Evolutionary conservation across 495 filamentous ascomycete species (phyloP).

Genomic region (Penicillium samsonianum): DNA sequence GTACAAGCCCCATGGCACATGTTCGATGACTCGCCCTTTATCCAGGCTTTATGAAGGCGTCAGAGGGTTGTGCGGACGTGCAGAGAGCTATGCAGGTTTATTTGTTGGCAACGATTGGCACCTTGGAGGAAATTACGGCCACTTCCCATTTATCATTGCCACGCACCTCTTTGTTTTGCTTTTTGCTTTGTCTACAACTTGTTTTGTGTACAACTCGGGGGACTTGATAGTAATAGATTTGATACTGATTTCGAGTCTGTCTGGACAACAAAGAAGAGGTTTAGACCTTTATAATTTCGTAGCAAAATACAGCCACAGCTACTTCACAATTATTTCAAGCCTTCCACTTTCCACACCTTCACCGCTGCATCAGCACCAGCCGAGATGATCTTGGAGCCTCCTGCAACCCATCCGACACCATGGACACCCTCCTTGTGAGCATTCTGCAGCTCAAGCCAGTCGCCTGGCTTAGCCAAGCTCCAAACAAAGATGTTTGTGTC

Average conservation of each 20-base stretch:
- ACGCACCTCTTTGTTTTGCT: slow-evolving; percentile 19
- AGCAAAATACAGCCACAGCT: not conserved
- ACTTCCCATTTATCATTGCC: slow-evolving; percentile 11
- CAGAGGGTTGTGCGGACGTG: slow-evolving; percentile 9
- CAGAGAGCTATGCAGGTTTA: slow-evolving; percentile 9
- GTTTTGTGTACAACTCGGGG: not conserved
- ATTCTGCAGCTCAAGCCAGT: slow-evolving; percentile 73
- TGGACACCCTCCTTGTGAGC: slow-evolving; percentile 96
- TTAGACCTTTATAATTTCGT: not conserved
- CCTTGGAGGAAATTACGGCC: slow-evolving; percentile 17
- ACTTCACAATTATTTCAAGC: slow-evolving; percentile 46
- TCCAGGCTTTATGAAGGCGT: slow-evolving; percentile 11
- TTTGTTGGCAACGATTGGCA: slow-evolving; percentile 14
- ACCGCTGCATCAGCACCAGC: slow-evolving; percentile 85
- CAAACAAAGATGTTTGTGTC: slow-evolving; percentile 92
- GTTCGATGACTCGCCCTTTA: not conserved
- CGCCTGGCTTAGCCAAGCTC: slow-evolving; percentile 81
- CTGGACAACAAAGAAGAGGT: not conserved
- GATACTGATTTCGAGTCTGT: not conserved
- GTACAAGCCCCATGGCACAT: slow-evolving; percentile 8
- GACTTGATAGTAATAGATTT: not conserved
- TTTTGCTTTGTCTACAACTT: not conserved
- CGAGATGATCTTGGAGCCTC: slow-evolving; percentile 68
- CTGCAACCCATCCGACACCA: slow-evolving; percentile 79
- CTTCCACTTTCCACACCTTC: slow-evolving; percentile 83